phyloP scores from a whole-genome alignment of 148 eudicot genomes.

The Suaeda aralocaspica region DNA sequence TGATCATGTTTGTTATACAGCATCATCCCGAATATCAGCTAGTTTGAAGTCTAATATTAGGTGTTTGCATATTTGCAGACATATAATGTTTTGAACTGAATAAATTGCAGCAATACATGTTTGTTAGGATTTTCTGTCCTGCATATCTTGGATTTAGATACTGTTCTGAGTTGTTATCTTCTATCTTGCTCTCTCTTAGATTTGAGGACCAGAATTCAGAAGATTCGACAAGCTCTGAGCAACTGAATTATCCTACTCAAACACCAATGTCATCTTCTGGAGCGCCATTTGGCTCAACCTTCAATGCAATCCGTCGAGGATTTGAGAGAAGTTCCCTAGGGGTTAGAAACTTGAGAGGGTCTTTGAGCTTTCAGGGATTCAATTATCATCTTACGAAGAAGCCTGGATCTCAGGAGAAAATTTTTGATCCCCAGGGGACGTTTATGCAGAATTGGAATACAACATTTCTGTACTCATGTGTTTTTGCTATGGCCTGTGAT shows the following conservation, averaged over 20 bases:
- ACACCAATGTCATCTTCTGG: neutral
- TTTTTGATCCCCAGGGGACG: conserved; percentile 60
- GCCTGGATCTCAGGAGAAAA: conserved; percentile 17
- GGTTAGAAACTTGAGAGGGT: conserved; percentile 28
- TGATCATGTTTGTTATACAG: too few relatives aligned
- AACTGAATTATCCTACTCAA: conserved; percentile 20
- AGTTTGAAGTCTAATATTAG: neutral
- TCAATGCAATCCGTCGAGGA: conserved; percentile 24
- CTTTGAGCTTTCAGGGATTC: conserved; percentile 23
- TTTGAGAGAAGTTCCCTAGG: conserved; percentile 34
- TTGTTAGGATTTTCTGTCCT: neutral
- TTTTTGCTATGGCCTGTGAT: conserved; percentile 60
- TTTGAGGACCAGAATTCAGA: conserved; percentile 27
- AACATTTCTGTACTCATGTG: conserved; percentile 50
- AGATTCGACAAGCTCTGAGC: conserved; percentile 27
- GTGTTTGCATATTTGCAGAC: neutral
- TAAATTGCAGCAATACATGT: neutral
- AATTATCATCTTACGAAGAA: conserved; percentile 28
- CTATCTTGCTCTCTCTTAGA: conserved; percentile 16
- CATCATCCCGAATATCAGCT: too few relatives aligned
- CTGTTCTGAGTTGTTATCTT: conserved; percentile 4
- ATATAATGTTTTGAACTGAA: neutral
- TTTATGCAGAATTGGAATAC: conserved; percentile 69
- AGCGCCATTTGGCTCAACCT: conserved; percentile 20
- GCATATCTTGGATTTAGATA: neutral